Evolutionary conservation across 2,329 filamentous ascomycete species (phyloP).

Genomic region (Aspergillus carbonarius): DNA sequence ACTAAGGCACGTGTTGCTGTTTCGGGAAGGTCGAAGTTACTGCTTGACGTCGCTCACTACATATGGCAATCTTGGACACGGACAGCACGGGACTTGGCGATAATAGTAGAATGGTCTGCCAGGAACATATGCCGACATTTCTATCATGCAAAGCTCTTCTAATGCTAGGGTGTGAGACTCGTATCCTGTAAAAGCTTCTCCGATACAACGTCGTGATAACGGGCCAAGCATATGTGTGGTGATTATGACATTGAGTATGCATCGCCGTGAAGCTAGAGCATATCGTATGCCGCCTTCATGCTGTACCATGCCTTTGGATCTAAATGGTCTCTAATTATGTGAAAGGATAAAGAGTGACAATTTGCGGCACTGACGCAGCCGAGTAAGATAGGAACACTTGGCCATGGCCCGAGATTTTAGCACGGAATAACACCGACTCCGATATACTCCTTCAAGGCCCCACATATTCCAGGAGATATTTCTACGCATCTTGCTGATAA

Average conservation of each 20-base stretch:
- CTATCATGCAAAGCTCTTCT: too few species aligned
- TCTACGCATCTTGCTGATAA: background rate
- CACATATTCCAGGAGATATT: conserved; percentile 20
- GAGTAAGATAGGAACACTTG: conserved; percentile 53
- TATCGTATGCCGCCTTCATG: conserved; percentile 68
- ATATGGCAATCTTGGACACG: too few species aligned
- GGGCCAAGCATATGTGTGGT: conserved; percentile 84
- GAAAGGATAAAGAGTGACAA: background rate
- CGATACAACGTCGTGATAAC: conserved; percentile 60
- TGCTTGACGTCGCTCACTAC: too few species aligned
- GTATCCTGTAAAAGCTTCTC: background rate
- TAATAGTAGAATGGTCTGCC: too few species aligned
- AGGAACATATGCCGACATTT: too few species aligned
- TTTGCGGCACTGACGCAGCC: conserved; percentile 7
- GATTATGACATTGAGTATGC: conserved; percentile 88
- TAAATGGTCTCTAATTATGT: background rate
- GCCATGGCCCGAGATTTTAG: conserved; percentile 58
- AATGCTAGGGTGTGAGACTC: too few species aligned
- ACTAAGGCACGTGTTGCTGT: too few species aligned
- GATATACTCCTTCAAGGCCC: conserved; percentile 77
- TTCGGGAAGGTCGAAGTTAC: too few species aligned
- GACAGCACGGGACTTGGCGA: too few species aligned
- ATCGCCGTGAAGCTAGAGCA: conserved; percentile 81
- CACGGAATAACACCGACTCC: conserved; percentile 64
- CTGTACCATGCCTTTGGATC: too few species aligned